Base-by-base conservation (phyloP, 768 basidiomycete genomes). In the Russula ochroleuca region DNA sequence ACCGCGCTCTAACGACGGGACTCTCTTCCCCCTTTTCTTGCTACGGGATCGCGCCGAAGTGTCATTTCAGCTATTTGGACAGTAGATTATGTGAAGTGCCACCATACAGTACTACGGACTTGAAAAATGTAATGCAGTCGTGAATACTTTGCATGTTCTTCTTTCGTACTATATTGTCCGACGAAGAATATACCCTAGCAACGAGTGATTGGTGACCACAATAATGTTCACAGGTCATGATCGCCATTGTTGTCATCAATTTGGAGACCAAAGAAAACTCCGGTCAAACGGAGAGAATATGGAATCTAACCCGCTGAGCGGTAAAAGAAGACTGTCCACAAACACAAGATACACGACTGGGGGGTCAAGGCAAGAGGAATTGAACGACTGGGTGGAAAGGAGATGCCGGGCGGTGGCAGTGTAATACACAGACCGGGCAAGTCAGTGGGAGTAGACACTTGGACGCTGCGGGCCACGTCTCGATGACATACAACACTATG, bases 401-500 rank as follows among this genome's bases (percentile, higher is more conserved):
- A 49, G 53, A 56, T 47, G 45, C n/a, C 21, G 21, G 21, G 21
- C 45, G 21, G 45, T 21, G 45, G 35, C 49, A 45, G 28, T 51
- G 49, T 51, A 52, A 65, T 65, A 61, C 59, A 61, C 59, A 38
- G 33, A 55, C 51, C 51, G 37, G 43, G 40, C 41, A 41, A 38
- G 25, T 50, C 41, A 19, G 33, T 17, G 14, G 15, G 28, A 45
- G 28, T 10, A 43, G 40, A 52, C 33, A 38, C 41, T 53, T 13
- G 21, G 37, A 33, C 25, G 47, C n/a, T 31, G 38, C 17, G 17
- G 21, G 37, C 53, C 31, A 51, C 41, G 49, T 57, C 43, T 45
- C 40, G n/a, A 57, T 47, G 45, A 58, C 59, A 55, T 31, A 61
- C 25, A 64, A 61, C 52, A 57, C 37, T 59, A 64, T 59, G 57